Percentiles rank a stretch among this genome's conserved stretches.
These are phyloP conservation scores for Saturnispora galanensis DNA, from an alignment of 805 yeast genomes.

Conservation along the genomic window DNA sequence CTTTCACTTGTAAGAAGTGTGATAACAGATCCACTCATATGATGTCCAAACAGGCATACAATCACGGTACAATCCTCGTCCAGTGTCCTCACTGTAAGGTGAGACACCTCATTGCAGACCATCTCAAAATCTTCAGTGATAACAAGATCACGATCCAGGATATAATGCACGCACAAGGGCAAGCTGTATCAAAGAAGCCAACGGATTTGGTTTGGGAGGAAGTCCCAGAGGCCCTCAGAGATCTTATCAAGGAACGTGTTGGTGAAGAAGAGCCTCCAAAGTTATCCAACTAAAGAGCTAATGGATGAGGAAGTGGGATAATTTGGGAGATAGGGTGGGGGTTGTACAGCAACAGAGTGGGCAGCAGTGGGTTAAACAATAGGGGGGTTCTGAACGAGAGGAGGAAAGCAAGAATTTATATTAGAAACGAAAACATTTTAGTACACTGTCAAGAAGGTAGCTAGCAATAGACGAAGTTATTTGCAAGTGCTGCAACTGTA, in stretches of 20 bases:
- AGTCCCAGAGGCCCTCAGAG: conserved; percentile 46
- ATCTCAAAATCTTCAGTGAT: conserved; percentile 75
- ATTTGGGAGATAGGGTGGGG: too few relatives aligned
- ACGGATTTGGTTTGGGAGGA: conserved; percentile 65
- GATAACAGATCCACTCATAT: conserved; percentile 74
- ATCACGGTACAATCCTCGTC: conserved; percentile 74
- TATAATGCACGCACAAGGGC: conserved; percentile 66
- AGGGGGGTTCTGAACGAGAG: too few relatives aligned
- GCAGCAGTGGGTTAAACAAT: too few relatives aligned
- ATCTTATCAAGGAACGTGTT: conserved; percentile 53
- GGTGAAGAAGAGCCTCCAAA: conserved; percentile 20
- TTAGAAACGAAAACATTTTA: too few relatives aligned
- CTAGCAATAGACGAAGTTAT: too few relatives aligned
- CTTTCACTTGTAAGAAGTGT: conserved; percentile 89
- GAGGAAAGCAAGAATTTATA: too few relatives aligned
- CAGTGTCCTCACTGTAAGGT: conserved; percentile 88
- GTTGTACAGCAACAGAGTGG: too few relatives aligned
- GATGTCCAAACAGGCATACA: conserved; percentile 89
- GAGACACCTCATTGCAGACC: conserved; percentile 88
- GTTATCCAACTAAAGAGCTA: background rate
- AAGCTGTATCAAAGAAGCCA: conserved; percentile 51
- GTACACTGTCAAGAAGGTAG: too few relatives aligned
- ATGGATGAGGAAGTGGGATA: background rate
- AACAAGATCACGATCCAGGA: conserved; percentile 69
- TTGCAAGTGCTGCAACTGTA: too few relatives aligned